phyloP scores from a whole-genome alignment of 2,329 filamentous ascomycete genomes.

The Fusarium guadeloupense region DNA sequence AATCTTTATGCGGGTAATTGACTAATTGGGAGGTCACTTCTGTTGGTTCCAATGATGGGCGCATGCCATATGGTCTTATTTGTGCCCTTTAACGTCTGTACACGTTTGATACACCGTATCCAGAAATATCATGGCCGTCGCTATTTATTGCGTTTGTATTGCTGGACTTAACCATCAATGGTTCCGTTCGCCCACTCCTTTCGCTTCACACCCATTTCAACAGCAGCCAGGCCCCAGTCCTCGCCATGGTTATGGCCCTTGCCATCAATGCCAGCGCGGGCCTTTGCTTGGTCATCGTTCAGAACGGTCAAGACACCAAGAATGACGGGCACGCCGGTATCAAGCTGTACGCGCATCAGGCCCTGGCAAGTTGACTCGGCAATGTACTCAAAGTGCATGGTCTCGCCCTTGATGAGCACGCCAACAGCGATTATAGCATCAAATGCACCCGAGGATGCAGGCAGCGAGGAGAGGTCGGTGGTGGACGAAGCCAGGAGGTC shows the following conservation, averaged over 20 bases:
- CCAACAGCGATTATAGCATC: slow-evolving; percentile 96
- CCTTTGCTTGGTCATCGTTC: slow-evolving; percentile 85
- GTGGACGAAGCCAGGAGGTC: slow-evolving; percentile 78
- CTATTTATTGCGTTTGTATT: slow-evolving; percentile 14
- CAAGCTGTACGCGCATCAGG: slow-evolving; percentile 92
- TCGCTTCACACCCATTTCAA: slow-evolving; percentile 91
- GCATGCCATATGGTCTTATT: slow-evolving; percentile 9
- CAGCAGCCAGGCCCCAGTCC: slow-evolving; percentile 94
- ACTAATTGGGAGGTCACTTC: slow-evolving; percentile 41
- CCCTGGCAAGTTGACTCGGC: slow-evolving; percentile 89
- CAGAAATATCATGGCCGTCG: neutral
- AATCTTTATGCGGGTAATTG: slow-evolving; percentile 44
- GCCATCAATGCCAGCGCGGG: slow-evolving; percentile 78
- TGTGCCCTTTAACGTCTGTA: neutral
- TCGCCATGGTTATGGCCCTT: slow-evolving; percentile 89
- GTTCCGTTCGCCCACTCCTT: slow-evolving; percentile 81
- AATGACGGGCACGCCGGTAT: slow-evolving; percentile 87
- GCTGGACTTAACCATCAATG: slow-evolving; percentile 54
- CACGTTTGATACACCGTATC: neutral
- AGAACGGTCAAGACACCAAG: slow-evolving; percentile 93
- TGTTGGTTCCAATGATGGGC: slow-evolving; percentile 2
- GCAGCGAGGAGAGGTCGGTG: slow-evolving; percentile 69
- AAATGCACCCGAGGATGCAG: slow-evolving; percentile 69
- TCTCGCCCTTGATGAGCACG: slow-evolving; percentile 97
- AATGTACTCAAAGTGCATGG: slow-evolving; percentile 99